Percentiles rank a stretch among this genome's conserved stretches.
Conservation (phyloP, 2,329 filamentous ascomycete genomes). For the Orbilia oligospora region DNA sequence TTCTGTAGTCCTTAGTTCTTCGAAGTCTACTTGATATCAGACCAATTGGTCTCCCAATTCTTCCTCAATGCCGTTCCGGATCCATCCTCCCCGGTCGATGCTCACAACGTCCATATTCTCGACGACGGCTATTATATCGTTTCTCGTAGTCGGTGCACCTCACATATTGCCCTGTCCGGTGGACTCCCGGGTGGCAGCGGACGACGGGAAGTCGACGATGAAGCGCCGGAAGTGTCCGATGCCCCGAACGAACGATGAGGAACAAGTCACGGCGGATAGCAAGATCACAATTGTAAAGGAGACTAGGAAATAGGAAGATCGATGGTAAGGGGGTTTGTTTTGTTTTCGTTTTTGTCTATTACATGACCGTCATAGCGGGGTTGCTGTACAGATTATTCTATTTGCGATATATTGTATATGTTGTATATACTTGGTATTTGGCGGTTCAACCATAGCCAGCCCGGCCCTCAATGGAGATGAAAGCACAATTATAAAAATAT, state of each 20-base stretch:
- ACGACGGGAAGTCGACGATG: slow-evolving; percentile 68
- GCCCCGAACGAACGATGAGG: slow-evolving; percentile 77
- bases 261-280: slow-evolving; percentile 20
- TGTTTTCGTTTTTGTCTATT: slow-evolving; percentile 2
- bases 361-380: slow-evolving; percentile 15
- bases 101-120: slow-evolving; percentile 96
- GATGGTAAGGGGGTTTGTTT: neutral
- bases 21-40: slow-evolving; percentile 9
- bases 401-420: slow-evolving; percentile 34
- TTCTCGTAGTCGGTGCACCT: slow-evolving; percentile 90
- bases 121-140: slow-evolving; percentile 88
- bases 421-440: neutral
- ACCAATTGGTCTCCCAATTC: slow-evolving; percentile 18
- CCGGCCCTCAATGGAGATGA: too few relatives aligned
- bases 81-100: slow-evolving; percentile 89
- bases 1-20: slow-evolving; percentile 12
- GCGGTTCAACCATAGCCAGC: neutral
- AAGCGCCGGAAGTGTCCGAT: slow-evolving; percentile 85
- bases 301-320: slow-evolving; percentile 13
- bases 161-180: slow-evolving; percentile 89
- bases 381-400: slow-evolving; percentile 7
- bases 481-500: too few relatives aligned
- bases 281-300: slow-evolving; percentile 55
- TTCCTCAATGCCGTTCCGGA: slow-evolving; percentile 73
- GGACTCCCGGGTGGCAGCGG: slow-evolving; percentile 69